Base-by-base conservation (phyloP, 495 filamentous ascomycete genomes). In the Symbiotaphrina buchneri region DNA sequence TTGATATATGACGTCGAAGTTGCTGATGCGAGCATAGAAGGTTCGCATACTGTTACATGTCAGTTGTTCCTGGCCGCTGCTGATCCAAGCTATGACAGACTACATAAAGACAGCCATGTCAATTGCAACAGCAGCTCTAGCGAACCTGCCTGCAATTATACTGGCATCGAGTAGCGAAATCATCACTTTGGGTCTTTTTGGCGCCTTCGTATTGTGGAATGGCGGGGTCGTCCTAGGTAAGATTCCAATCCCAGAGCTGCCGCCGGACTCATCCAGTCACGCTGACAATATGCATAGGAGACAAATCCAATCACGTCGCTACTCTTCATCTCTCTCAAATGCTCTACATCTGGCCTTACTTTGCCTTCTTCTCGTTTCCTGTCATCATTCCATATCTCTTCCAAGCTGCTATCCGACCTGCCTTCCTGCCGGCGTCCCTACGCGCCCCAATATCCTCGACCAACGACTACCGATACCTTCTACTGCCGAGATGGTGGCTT, bases 271-370 rank as follows among this genome's bases (percentile, higher is more conserved):
- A 2, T 5, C 13, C 18, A 23, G 27, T 26, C 5, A 21, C 24
- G 17, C 14, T 39, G 17, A 30, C 36, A 3, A 39, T 36, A 29
- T 49, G 11, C 42, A 1, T 32, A 80, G 74, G 80, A 11, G 90
- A 97, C 49, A 93, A 94, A 55, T 72, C 76, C 17, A 93, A 91
- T 43, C 87, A 97, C 45, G 56, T 82, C 34, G 79, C 82, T 3
- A 81, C 80, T 5, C 47, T 95, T 13, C 90, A 97, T 43, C 47
- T 92, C 26, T 61, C 87, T 2, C 87, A 97, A 48, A 75, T 95
- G 67, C 71, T 94, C 21, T 97, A 97, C 47, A 69, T 95, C 42
- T 85, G 81, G 72, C 73, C 82, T 1, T 80, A 87, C 45, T 65
- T 87, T 20, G 45, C 59, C 21, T 91, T 93, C 58, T 93, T 92